Evolutionary conservation across 169 alveolate genomes (phyloP), one percentile per base, ranked within the genome.

Genomic region (Perkinsus olseni): DNA sequence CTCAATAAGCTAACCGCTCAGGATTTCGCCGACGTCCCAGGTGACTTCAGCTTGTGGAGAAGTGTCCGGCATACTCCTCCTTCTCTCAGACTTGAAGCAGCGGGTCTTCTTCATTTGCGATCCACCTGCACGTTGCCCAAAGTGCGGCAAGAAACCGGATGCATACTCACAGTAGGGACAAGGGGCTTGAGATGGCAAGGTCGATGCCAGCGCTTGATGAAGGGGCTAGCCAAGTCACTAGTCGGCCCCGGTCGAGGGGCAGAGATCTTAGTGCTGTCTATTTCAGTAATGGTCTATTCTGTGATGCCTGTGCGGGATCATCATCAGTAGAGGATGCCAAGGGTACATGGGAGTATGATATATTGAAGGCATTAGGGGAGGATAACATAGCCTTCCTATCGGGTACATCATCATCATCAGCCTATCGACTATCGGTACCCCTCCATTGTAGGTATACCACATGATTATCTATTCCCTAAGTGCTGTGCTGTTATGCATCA

Each of bases 401-500:
- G 1, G 13, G 82, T 62, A 62, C 50, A 11, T 62, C 34, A n/a
- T n/a, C n/a, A 62, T 62, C 17, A 62, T 0, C 17, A 62, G 28
- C 17, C 28, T 24, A 62, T 62, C 50, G 34, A 62, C 17, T 0
- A 62, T 62, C 28, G n/a, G n/a, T 3, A 8, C 82, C 17, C 34
- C 82, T 28, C 82, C 34, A 13, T 28, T 21, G 34, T 28, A 62
- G 82, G 36, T 24, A 62, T 62, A 28, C 92, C 92, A 28, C 92
- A 91, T 21, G 74, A 37, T 39, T 91, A 38, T 31, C 92, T 91
- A 0, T 91, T 91, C 50, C 92, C 92, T 21, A 38, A 38, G 20
- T 91, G 92, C 34, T 38, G 38, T n/a, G 92, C 92, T 40, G 92
- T 91, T 10, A 38, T 38, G 74, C 92, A 91, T 91, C 92, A 91